Evolutionary conservation across 371 early-diverging fungal genomes (phyloP).

Genomic region (Mucor ambiguus): DNA sequence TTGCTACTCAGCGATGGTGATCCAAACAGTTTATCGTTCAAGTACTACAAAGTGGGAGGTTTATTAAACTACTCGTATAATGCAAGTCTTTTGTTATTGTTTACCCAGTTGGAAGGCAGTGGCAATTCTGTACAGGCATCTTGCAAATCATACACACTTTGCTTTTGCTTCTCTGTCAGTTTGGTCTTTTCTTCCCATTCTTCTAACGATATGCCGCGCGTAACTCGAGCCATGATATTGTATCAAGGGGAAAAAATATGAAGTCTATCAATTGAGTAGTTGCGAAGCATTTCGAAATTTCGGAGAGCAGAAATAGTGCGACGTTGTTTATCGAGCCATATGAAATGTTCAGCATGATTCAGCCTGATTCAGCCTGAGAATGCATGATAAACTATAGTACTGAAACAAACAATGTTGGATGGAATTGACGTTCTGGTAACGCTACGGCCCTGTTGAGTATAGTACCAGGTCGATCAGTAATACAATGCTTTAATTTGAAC

Average conservation of each 20-base stretch:
- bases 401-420: neutral
- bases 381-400: neutral
- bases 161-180: constrained; percentile 59
- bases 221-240: constrained; percentile 33
- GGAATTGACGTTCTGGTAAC: neutral
- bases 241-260: neutral
- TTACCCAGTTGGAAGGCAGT: constrained; percentile 60
- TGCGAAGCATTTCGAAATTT: neutral
- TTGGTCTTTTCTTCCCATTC: constrained; percentile 73
- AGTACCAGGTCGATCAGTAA: neutral
- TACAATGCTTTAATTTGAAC: neutral
- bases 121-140: constrained; percentile 71
- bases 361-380: neutral
- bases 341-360: neutral
- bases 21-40: constrained; percentile 31
- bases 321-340: neutral
- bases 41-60: constrained; percentile 8
- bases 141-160: constrained; percentile 65
- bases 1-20: constrained; percentile 26
- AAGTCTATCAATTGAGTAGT: neutral
- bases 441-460: neutral
- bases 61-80: too few relatives aligned
- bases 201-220: constrained; percentile 52
- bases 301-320: neutral
- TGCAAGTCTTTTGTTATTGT: neutral